phyloP scores from a whole-genome alignment of 108 stramenopile genomes.

The Cyclotella sp. region DNA sequence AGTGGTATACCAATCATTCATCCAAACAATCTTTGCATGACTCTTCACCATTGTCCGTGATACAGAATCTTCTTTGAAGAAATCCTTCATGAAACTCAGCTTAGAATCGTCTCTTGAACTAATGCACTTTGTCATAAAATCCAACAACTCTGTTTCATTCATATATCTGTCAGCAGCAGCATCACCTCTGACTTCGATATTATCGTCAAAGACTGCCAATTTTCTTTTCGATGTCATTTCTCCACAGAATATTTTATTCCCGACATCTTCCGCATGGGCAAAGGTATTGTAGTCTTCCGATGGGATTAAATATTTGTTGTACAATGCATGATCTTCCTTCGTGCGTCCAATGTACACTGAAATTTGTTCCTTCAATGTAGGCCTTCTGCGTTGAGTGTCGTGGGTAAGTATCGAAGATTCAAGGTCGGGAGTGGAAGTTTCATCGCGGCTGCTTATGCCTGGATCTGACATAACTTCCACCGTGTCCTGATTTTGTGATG shows the following conservation, averaged over 20 bases:
- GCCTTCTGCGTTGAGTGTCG: background rate
- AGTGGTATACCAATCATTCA: slow-evolving; percentile 76
- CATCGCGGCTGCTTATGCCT: background rate
- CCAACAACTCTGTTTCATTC: slow-evolving; percentile 56
- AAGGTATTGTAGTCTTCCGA: slow-evolving; percentile 49
- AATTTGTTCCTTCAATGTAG: slow-evolving; percentile 25
- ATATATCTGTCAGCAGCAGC: slow-evolving; percentile 32
- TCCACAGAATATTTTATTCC: slow-evolving; percentile 28
- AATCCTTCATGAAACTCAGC: slow-evolving; percentile 64
- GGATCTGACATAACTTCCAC: slow-evolving; percentile 13
- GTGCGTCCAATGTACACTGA: slow-evolving; percentile 23
- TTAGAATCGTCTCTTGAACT: slow-evolving; percentile 51
- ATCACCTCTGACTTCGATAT: background rate
- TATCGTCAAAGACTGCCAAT: background rate
- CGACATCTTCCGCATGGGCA: slow-evolving; percentile 45
- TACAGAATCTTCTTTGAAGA: slow-evolving; percentile 64
- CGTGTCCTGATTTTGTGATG: background rate
- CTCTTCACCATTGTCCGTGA: slow-evolving; percentile 64
- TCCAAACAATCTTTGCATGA: slow-evolving; percentile 67
- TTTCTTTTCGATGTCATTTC: slow-evolving; percentile 15
- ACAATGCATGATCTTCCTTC: slow-evolving; percentile 45
- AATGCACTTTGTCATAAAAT: slow-evolving; percentile 62
- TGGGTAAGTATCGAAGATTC: background rate
- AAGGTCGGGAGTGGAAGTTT: background rate
- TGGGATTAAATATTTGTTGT: slow-evolving; percentile 37